These are phyloP conservation scores for Acanthamoeba lenticulata DNA, from an alignment of 208 protist genomes.

Conservation along the genomic window DNA sequence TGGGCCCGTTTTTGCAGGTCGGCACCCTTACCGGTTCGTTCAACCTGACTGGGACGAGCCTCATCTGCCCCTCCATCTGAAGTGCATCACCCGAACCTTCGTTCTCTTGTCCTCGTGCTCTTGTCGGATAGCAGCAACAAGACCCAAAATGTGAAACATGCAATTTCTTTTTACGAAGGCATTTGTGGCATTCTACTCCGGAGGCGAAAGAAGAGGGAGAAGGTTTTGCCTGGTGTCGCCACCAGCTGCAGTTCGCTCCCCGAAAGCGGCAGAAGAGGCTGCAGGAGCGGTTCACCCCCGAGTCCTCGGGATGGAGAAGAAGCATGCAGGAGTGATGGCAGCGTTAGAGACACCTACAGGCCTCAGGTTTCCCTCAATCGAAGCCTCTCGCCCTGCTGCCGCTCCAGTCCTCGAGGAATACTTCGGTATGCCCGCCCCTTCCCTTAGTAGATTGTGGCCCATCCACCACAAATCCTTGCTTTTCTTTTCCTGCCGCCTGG, in stretches of 20 bases:
- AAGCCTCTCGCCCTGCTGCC: constrained; percentile 22
- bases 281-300: no score
- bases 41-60: neutral
- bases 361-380: constrained; percentile 44
- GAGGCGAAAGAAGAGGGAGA: neutral
- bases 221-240: neutral
- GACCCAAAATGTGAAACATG: no score
- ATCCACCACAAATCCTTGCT: neutral
- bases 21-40: neutral
- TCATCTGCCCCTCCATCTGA: constrained; percentile 30
- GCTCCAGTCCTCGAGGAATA: constrained; percentile 24
- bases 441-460: no score
- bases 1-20: neutral
- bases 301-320: constrained; percentile 22
- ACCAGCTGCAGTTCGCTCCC: neutral
- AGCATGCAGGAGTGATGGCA: neutral
- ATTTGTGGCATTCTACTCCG: neutral
- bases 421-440: neutral
- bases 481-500: neutral
- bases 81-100: no score
- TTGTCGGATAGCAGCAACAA: no score
- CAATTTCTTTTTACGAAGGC: neutral
- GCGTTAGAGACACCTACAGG: constrained; percentile 1
- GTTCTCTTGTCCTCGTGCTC: no score
- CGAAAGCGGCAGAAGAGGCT: neutral